These are phyloP conservation scores for Flueggea neowawraea DNA, from an alignment of 441 rosid genomes.

Conservation along the genomic window DNA sequence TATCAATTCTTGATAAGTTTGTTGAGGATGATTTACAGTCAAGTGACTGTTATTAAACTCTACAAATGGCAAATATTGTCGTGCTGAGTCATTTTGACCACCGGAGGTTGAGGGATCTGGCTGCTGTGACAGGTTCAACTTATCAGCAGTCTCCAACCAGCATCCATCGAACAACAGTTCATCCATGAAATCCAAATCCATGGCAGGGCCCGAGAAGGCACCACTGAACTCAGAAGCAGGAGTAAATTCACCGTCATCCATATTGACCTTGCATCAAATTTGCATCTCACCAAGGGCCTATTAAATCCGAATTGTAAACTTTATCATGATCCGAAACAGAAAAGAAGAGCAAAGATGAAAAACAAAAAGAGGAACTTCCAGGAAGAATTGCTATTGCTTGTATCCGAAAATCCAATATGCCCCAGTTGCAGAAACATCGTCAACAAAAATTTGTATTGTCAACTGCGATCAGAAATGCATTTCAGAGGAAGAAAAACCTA, in stretches of 20 bases:
- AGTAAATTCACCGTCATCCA: constrained; percentile 53
- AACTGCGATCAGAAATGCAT: constrained; percentile 63
- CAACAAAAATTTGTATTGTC: constrained; percentile 45
- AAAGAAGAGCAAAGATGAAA: constrained; percentile 54
- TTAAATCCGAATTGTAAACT: constrained; percentile 23
- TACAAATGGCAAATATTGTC: constrained; percentile 21
- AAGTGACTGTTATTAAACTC: constrained; percentile 23
- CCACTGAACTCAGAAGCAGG: constrained; percentile 35
- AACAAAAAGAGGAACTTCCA: constrained; percentile 67
- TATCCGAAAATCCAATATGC: constrained; percentile 50
- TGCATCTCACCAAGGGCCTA: constrained; percentile 33
- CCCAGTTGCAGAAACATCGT: constrained; percentile 62
- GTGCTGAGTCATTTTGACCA: constrained; percentile 18
- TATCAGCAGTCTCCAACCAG: constrained; percentile 67
- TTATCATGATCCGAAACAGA: constrained; percentile 53
- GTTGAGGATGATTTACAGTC: constrained; percentile 23
- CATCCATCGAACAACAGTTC: constrained; percentile 84
- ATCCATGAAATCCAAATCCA: constrained; percentile 93
- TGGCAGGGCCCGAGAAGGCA: constrained; percentile 42
- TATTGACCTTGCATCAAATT: constrained; percentile 28
- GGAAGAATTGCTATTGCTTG: constrained; percentile 57
- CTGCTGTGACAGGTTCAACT: constrained; percentile 31
- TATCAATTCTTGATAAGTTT: constrained; percentile 26
- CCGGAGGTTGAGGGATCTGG: constrained; percentile 24
- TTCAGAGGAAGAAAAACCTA: constrained; percentile 45